Evolutionary conservation across 2,329 filamentous ascomycete genomes (phyloP), one percentile per base, ranked within the genome.

Genomic region (Aspergillus versicolor): DNA sequence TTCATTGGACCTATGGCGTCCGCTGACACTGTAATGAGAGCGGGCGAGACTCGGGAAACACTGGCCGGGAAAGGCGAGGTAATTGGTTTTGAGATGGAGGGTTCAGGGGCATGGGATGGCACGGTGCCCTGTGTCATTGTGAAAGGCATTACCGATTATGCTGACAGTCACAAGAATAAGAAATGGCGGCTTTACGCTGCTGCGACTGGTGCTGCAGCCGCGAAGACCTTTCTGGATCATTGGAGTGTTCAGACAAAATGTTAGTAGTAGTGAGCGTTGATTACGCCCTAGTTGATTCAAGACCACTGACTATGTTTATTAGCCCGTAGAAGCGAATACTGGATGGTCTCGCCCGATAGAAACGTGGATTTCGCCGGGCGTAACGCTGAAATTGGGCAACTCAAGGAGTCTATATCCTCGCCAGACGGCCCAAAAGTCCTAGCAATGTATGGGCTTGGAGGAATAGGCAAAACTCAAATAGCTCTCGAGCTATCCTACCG

Each of bases 401-500:
- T 51, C 13, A 21, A 22, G 6, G 9, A 17, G n/a, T n/a, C n/a
- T n/a, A n/a, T n/a, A n/a, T 27, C 37, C 17, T 24, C 13, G 11
- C 21, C 19, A 3, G n/a, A 51, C 37, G 48, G 48, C 4, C 48
- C 48, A 12, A 51, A 19, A 19, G 44, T 32, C 13, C 17, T 53
- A 4, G 58, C 58, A 5, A 40, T 61, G 17, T 37, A 43, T 3
- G 61, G 61, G 4, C 44, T 63, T 9, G 61, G 61, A n/a, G 61
- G 59, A 7, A 48, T 61, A 0, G 52, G 66, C 32, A 70, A 70
- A 46, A 61, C 67, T 2, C 66, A 70, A 45, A 37, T 70, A 37
- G 68, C 66, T 4, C 61, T 70, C 37, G 65, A 69, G 45, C 58
- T 65, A 24, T 61, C 64, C 7, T 63, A 67, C 47, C 61, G 57